Evolutionary conservation across 192 early-diverging fungal species (phyloP).

Genomic region (Spizellomyces sp.): DNA sequence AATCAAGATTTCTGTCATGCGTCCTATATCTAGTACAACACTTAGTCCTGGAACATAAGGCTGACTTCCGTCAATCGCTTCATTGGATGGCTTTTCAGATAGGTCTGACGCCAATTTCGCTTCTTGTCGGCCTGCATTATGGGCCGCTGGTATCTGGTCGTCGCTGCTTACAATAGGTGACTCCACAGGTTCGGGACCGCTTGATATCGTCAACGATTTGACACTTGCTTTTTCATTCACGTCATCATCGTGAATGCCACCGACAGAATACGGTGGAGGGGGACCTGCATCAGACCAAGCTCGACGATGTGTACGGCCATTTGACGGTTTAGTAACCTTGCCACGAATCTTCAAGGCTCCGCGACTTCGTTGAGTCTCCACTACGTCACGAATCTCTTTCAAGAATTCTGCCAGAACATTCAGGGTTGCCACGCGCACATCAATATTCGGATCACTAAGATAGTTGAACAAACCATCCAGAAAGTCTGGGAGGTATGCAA

Average conservation of each 20-base stretch:
- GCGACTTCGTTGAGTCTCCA: slow-evolving; percentile 59
- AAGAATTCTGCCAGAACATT: slow-evolving; percentile 87
- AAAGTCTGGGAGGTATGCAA: slow-evolving; percentile 90
- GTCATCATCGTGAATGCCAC: background rate
- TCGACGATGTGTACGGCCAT: background rate
- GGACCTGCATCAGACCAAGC: background rate
- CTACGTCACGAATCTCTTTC: slow-evolving; percentile 79
- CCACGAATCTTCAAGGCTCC: slow-evolving; percentile 42
- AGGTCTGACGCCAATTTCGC: background rate
- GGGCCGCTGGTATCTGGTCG: background rate
- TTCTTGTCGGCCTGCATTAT: background rate
- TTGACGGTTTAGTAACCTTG: background rate
- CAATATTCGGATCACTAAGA: slow-evolving; percentile 85
- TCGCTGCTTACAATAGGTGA: background rate
- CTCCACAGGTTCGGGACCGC: background rate
- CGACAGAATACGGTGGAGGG: background rate
- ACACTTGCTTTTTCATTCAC: background rate
- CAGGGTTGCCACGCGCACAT: slow-evolving; percentile 83
- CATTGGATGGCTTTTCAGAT: background rate
- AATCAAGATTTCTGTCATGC: slow-evolving; percentile 80
- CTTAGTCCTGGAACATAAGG: slow-evolving; percentile 76
- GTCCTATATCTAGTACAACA: slow-evolving; percentile 80
- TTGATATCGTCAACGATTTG: background rate
- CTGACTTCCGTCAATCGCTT: slow-evolving; percentile 10
- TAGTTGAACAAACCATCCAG: slow-evolving; percentile 89